Percentiles rank a stretch among this genome's conserved stretches.
Evolutionary conservation across 106 monocot genomes (phyloP).

Genomic region (Acorus calamus): DNA sequence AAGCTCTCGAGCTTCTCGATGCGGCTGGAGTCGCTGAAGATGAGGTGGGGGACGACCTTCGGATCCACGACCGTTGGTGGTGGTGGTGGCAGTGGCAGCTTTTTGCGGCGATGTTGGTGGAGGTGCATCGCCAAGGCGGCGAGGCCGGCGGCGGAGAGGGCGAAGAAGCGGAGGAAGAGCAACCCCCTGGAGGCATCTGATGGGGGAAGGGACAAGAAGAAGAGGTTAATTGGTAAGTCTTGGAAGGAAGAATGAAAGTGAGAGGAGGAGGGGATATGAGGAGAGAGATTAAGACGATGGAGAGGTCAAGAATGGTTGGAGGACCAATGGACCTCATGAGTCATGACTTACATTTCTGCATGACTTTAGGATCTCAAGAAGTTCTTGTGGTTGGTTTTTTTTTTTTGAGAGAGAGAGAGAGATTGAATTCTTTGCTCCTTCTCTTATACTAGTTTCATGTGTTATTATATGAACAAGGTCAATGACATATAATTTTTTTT

Average conservation of each 20-base stretch:
- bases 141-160: slow-evolving; percentile 12
- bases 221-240: neutral
- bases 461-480: too few species aligned
- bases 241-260: neutral
- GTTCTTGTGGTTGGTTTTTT: too few species aligned
- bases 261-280: neutral
- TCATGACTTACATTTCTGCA: too few species aligned
- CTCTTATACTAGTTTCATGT: too few species aligned
- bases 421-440: too few species aligned
- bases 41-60: slow-evolving; percentile 4
- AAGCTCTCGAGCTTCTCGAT: slow-evolving; percentile 51
- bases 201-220: neutral
- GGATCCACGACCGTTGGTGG: neutral
- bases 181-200: slow-evolving; percentile 23
- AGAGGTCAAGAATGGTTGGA: neutral
- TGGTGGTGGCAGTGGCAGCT: neutral
- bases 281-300: neutral
- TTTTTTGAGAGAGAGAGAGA: too few species aligned
- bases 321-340: too few species aligned
- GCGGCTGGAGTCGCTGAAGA: slow-evolving; percentile 31
- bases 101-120: neutral
- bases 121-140: slow-evolving; percentile 1
- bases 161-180: slow-evolving; percentile 12
- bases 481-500: too few species aligned
- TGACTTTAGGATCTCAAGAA: neutral